These are phyloP conservation scores for Solanum microdontum DNA, from an alignment of 257 asterid genomes.

Conservation along the genomic window DNA sequence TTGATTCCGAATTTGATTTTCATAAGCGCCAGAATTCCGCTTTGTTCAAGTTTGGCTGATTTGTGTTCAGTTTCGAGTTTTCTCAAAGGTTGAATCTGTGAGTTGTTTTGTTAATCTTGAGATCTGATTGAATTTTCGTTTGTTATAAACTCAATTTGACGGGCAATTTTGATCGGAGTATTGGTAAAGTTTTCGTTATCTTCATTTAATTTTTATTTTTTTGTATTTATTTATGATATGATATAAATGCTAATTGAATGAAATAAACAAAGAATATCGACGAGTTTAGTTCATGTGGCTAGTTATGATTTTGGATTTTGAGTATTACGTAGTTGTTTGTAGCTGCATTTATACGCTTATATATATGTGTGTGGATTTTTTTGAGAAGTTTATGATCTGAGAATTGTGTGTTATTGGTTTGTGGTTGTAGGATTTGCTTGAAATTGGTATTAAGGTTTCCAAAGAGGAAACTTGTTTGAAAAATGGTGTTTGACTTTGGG, in stretches of 20 bases:
- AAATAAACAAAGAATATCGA: not conserved
- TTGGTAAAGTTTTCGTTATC: not conserved
- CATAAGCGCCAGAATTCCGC: not conserved
- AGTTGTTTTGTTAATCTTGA: not conserved
- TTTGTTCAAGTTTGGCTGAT: not conserved
- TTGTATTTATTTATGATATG: not conserved
- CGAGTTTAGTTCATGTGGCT: not conserved
- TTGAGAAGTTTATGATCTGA: not conserved
- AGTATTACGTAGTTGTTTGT: not conserved
- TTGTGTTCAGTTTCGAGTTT: not conserved
- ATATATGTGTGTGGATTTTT: not conserved
- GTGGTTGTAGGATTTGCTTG: not conserved
- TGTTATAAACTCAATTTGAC: not conserved
- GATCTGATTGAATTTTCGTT: not conserved
- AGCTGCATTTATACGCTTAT: not conserved
- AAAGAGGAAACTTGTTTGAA: not conserved
- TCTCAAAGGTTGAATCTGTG: not conserved
- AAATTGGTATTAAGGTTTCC: not conserved
- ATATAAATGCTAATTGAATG: not conserved
- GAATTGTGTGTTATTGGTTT: not conserved
- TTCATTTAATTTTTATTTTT: not conserved
- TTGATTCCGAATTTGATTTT: not conserved
- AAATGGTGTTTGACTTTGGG: conserved; percentile 40
- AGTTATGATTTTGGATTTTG: not conserved
- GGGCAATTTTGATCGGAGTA: not conserved